Conservation (phyloP, 495 filamentous ascomycete species). For the Lepidopterella palustris region DNA sequence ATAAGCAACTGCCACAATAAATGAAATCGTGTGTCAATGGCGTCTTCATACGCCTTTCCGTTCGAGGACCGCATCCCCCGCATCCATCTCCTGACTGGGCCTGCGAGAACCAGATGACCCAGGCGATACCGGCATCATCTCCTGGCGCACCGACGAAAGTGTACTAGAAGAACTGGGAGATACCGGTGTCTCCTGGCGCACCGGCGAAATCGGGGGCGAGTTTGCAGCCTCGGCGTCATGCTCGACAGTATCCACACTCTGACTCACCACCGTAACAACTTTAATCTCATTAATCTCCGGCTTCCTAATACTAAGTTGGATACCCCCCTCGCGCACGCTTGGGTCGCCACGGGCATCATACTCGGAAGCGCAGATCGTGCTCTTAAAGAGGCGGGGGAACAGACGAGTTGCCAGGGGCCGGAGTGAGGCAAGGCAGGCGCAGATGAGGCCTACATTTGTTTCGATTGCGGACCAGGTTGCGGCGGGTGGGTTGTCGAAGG, state of each 20-base stretch:
- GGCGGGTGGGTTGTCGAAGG: slow-evolving; percentile 30
- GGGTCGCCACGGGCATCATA: background rate
- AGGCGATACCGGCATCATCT: too few species aligned
- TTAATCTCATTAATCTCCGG: background rate
- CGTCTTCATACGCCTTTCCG: too few species aligned
- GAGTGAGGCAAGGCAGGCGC: slow-evolving; percentile 33
- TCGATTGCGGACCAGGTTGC: slow-evolving; percentile 32
- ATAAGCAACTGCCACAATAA: too few species aligned
- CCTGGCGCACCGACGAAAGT: too few species aligned
- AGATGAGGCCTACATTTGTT: slow-evolving; percentile 32
- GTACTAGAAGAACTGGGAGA: too few species aligned
- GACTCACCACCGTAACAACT: background rate
- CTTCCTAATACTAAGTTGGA: background rate
- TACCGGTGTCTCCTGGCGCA: too few species aligned
- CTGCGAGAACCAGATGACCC: too few species aligned
- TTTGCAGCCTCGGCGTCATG: too few species aligned
- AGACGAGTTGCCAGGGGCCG: slow-evolving; percentile 23
- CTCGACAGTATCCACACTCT: background rate
- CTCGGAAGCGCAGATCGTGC: background rate
- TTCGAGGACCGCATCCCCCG: too few species aligned
- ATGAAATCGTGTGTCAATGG: too few species aligned
- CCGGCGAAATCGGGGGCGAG: too few species aligned
- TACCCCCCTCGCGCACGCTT: background rate
- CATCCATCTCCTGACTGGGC: too few species aligned
- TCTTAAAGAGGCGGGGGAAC: slow-evolving; percentile 26